Conservation (phyloP, 108 stramenopile species). For the Stephanodiscus minutulus region DNA sequence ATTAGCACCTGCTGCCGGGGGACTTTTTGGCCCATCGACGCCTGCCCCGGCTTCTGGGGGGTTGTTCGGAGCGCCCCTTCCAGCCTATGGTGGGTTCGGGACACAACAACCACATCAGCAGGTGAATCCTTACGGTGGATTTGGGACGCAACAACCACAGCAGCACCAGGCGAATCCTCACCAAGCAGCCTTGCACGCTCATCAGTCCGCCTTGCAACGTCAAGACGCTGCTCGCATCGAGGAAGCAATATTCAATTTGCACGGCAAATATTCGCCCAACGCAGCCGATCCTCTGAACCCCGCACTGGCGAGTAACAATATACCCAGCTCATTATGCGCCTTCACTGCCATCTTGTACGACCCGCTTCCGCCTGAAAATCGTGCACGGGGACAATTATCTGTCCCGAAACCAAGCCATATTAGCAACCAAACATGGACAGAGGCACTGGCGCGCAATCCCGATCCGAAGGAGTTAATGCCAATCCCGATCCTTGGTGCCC, state of each 20-base stretch:
- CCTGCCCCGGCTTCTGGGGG: constrained; percentile 34
- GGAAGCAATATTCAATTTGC: constrained; percentile 52
- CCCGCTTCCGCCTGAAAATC: constrained; percentile 63
- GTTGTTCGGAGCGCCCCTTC: constrained; percentile 22
- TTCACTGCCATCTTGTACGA: constrained; percentile 81
- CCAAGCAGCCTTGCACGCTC: constrained; percentile 71
- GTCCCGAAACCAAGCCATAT: constrained; percentile 72
- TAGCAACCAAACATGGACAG: constrained; percentile 63
- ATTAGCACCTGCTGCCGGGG: constrained; percentile 29
- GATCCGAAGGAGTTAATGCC: constrained; percentile 70
- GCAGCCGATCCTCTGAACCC: constrained; percentile 32
- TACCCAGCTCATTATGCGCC: constrained; percentile 35
- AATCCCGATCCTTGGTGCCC: constrained; percentile 64
- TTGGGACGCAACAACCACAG: constrained; percentile 15
- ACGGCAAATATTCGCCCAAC: constrained; percentile 52
- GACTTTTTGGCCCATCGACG: constrained; percentile 33
- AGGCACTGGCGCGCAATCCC: constrained; percentile 82
- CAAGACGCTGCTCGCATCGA: constrained; percentile 75
- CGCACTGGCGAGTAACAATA: constrained; percentile 13
- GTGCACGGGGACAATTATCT: constrained; percentile 33
- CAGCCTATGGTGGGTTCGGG: constrained; percentile 14
- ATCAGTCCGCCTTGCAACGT: constrained; percentile 66
- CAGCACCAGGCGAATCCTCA: constrained; percentile 49
- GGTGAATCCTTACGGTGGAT: constrained; percentile 2
- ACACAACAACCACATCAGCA: background rate